Base-by-base conservation (phyloP, 768 basidiomycete species). In the Pleurotus tuoliensis region DNA sequence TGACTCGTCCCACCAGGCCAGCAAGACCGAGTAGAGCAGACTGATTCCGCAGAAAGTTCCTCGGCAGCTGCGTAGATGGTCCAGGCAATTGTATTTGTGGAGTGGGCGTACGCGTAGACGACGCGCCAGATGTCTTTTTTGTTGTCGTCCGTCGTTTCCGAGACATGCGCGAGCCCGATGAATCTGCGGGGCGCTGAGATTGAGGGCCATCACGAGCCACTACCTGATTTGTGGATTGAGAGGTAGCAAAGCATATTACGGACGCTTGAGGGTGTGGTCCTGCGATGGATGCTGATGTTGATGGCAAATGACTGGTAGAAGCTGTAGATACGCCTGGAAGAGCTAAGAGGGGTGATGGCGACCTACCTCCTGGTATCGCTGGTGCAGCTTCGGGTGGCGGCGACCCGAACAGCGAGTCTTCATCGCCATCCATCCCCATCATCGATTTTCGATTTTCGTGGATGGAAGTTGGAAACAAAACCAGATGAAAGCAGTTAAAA, bases 351-450 rank as follows among this genome's bases (percentile, higher is more conserved):
- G 82, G 82, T 58, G 82, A 82, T 57, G 82, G 81, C 73, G 85
- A 86, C 86, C 87, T 90, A 86, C 86, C 87, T 86, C 73, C 74
- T 60, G 39, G 25, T 53, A 41, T 53, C 51, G 51, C 51, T 53
- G 51, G 51, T 53, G 63, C 63, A 59, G 85, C 83, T 51, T 88
- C 85, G 30, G 88, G 79, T 55, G 88, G 84, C 62, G 90, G 88
- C 15, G 90, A 89, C 41, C 90, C 90, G 69, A 92, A 92, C 65
- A 92, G 87, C 24, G 90, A 92, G 64, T 84, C 85, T 62, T 77
- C 72, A 59, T 88, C 83, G 56, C 77, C 81, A 55, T 69, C 69
- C 30, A 9, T 34, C 30, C 8, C 30, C 30, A 34, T 34, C 30
- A 9, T 34, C 30, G 30, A 34, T 34, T 34, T 34, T 34, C 30